A percentile compares a stretch with the other conserved stretches of the same genome.
These are phyloP conservation scores for Ilex aquifolium DNA, from an alignment of 257 asterid species.

Conservation along the genomic window DNA sequence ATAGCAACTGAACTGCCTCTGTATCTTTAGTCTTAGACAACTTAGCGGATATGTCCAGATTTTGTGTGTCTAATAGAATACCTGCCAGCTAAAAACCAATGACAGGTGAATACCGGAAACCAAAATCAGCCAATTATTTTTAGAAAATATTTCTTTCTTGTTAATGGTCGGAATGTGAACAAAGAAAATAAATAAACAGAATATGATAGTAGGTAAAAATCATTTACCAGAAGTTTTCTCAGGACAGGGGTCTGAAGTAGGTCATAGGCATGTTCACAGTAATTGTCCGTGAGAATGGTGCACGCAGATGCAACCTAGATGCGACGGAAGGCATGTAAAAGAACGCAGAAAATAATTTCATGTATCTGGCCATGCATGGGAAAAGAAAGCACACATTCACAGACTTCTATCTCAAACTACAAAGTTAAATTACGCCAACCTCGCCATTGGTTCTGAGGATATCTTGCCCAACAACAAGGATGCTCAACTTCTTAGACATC, in stretches of 20 bases:
- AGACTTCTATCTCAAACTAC: too few relatives aligned
- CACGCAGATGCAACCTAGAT: conserved; percentile 65
- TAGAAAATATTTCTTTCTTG: too few relatives aligned
- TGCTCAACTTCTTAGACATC: conserved; percentile 61
- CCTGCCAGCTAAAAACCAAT: conserved; percentile 61
- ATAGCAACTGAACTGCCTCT: conserved; percentile 78
- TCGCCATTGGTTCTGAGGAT: conserved; percentile 67
- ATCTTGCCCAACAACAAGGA: conserved; percentile 74
- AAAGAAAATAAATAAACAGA: too few relatives aligned
- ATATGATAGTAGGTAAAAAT: not conserved
- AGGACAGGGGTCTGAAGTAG: conserved; percentile 62
- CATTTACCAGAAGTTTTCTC: conserved; percentile 63
- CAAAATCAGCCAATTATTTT: too few relatives aligned
- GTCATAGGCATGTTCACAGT: conserved; percentile 80
- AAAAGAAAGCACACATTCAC: too few relatives aligned
- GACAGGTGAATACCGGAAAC: not conserved
- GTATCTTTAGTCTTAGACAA: conserved; percentile 62
- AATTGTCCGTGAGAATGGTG: conserved; percentile 72
- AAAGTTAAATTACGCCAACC: conserved; percentile 23
- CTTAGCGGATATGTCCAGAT: conserved; percentile 45
- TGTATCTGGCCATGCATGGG: too few relatives aligned
- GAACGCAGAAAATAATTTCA: too few relatives aligned
- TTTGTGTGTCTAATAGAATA: conserved; percentile 72
- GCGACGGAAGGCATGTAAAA: not conserved
- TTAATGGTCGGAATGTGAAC: too few relatives aligned